These are phyloP conservation scores for Mycena filopes DNA, from an alignment of 768 basidiomycete species.

Conservation along the genomic window DNA sequence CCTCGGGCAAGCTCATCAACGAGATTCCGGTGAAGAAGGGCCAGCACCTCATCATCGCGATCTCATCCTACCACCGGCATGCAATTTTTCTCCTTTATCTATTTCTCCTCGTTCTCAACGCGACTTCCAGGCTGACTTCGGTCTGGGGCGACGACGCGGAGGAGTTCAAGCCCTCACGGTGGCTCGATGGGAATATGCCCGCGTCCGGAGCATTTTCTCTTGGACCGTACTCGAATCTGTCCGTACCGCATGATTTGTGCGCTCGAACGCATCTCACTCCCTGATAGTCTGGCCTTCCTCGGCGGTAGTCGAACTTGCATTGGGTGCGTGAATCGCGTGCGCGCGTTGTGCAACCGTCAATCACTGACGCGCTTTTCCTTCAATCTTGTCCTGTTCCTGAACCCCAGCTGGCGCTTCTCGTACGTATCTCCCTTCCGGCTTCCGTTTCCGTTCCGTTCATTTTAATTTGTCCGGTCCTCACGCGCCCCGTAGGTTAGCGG, in stretches of 20 bases:
- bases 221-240: slow-evolving; percentile 31
- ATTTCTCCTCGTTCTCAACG: neutral
- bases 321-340: slow-evolving; percentile 12
- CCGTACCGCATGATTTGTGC: neutral
- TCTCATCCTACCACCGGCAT: slow-evolving; percentile 54
- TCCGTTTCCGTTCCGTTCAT: no score
- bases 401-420: slow-evolving; percentile 30
- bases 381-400: no score
- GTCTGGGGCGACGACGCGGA: slow-evolving; percentile 32
- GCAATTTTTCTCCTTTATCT: slow-evolving; percentile 33
- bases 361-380: neutral
- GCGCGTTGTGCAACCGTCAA: neutral
- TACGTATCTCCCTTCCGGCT: neutral
- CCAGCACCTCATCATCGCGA: slow-evolving; percentile 57
- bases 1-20: slow-evolving; percentile 54
- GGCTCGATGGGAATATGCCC: slow-evolving; percentile 23
- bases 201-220: slow-evolving; percentile 21
- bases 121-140: slow-evolving; percentile 16
- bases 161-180: slow-evolving; percentile 26
- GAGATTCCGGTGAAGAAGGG: slow-evolving; percentile 64
- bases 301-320: slow-evolving; percentile 32
- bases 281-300: slow-evolving; percentile 21
- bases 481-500: slow-evolving; percentile 13
- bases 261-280: neutral
- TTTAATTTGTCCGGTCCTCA: neutral